Conservation (phyloP, 2,329 filamentous ascomycete genomes). For the Colletotrichum incanum region DNA sequence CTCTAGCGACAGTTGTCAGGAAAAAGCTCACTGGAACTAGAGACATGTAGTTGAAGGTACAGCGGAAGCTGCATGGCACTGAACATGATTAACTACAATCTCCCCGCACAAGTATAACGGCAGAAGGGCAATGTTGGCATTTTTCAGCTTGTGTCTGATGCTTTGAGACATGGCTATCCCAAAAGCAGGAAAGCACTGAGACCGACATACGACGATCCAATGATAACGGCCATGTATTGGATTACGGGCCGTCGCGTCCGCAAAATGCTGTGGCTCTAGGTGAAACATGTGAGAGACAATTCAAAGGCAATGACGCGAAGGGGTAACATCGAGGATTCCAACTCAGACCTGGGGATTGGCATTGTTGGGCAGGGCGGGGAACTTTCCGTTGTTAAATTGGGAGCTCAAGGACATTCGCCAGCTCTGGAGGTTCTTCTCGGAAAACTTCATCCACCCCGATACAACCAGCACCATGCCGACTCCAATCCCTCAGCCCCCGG, state of each 20-base stretch:
- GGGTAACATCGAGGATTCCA: slow-evolving; percentile 17
- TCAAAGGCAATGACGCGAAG: slow-evolving; percentile 26
- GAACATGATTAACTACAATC: background rate
- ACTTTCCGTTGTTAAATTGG: background rate
- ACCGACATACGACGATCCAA: slow-evolving; percentile 1
- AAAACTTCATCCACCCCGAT: too few species aligned
- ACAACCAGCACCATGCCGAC: slow-evolving; percentile 49
- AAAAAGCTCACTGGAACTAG: background rate
- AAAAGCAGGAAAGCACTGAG: slow-evolving; percentile 16
- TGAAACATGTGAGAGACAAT: slow-evolving; percentile 25
- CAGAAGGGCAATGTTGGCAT: background rate
- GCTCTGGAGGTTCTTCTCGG: too few species aligned
- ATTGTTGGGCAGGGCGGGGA: background rate
- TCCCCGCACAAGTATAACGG: slow-evolving; percentile 2
- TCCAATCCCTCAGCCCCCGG: slow-evolving; percentile 54
- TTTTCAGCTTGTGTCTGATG: slow-evolving; percentile 8
- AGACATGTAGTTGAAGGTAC: background rate
- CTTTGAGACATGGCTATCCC: slow-evolving; percentile 31
- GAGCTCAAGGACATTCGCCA: background rate
- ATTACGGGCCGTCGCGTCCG: slow-evolving; percentile 40
- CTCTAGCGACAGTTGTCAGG: background rate
- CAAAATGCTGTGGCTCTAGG: slow-evolving; percentile 15
- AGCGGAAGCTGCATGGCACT: background rate
- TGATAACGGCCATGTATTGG: slow-evolving; percentile 14
- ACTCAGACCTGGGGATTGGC: background rate